Base-by-base conservation (phyloP, 176 grass and related monocot genomes). In the Aegilops speltoides region DNA sequence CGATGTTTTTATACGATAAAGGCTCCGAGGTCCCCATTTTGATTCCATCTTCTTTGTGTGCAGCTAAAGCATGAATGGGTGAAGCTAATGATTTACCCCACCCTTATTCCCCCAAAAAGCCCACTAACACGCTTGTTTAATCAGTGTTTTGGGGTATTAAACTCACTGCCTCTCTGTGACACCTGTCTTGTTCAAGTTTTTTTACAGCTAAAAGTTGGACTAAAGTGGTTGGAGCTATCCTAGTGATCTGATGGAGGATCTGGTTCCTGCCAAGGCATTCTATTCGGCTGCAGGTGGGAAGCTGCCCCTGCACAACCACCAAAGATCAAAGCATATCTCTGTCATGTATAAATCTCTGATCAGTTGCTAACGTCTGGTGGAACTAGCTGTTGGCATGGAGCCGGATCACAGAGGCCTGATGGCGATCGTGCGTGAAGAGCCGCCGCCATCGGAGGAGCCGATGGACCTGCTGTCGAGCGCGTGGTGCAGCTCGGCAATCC, bases 401-500 rank as follows among this genome's bases (percentile, higher is more conserved):
- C 68, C 68, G 1, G 73, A 95, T 54, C 50, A 54, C 16, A 90
- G 83, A 65, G 54, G 73, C 68, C 32, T 83, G 15, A 84, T 79
- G 63, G 46, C 70, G 6, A 79, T 84, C 63, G 41, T 45, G 3
- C 78, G 41, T 2, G 85, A 89, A 26, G 84, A 91, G 66, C 80
- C 73, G 12, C 22, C 85, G 32, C 29, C 88, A 20, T 12, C 29
- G 1, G 91, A 94, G 43, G 91, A 94, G 43, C 63, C 90, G 10
- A 97, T 74, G 48, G 92, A 94, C 67, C 50, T 96, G 76, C 94
- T 96, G 19, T 96, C 92, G 9, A 90, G 80, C 76, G 83, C 90
- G 19, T 96, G 97, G 97, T 99, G 96, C 82, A 96, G 87, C 88
- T 96, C 94, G 56, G 94, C 96, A 3, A 89, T 98, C 46, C 86